These are phyloP conservation scores for Kwoniella sp. DNA, from an alignment of 768 basidiomycete species.

Conservation along the genomic window DNA sequence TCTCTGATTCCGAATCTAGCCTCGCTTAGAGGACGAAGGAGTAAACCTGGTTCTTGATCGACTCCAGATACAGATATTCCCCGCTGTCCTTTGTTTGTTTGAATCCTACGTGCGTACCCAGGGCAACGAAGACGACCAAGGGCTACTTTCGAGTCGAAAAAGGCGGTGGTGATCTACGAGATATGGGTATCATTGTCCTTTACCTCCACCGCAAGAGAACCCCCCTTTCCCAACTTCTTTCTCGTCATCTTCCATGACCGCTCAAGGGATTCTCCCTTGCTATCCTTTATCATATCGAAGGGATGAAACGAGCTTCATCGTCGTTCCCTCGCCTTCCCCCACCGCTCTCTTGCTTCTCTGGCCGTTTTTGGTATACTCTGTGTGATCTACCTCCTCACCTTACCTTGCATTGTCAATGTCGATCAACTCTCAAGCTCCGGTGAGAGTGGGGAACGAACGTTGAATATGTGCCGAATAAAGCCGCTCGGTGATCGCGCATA, in stretches of 20 bases:
- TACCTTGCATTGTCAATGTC: not conserved
- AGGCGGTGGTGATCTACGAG: too few species aligned
- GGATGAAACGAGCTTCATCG: slow-evolving; percentile 9
- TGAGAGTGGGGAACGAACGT: not conserved
- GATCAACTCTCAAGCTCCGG: not conserved
- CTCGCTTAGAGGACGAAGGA: not conserved
- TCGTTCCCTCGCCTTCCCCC: not conserved
- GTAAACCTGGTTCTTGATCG: not conserved
- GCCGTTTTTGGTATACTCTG: not conserved
- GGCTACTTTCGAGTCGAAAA: too few species aligned
- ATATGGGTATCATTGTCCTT: too few species aligned
- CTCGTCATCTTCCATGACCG: not conserved
- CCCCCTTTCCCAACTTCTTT: not conserved
- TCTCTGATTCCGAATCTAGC: not conserved
- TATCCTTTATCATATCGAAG: slow-evolving; percentile 1
- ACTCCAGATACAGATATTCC: not conserved
- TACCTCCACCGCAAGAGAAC: not conserved
- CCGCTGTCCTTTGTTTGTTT: not conserved
- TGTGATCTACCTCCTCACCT: not conserved
- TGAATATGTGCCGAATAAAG: not conserved
- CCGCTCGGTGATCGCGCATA: not conserved
- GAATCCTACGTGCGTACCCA: too few species aligned
- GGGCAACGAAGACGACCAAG: too few species aligned
- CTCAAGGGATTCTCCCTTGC: not conserved
- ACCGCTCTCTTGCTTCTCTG: not conserved